Evolutionary conservation across 139 green algal species (phyloP).

Genomic region (Microglena sp.): DNA sequence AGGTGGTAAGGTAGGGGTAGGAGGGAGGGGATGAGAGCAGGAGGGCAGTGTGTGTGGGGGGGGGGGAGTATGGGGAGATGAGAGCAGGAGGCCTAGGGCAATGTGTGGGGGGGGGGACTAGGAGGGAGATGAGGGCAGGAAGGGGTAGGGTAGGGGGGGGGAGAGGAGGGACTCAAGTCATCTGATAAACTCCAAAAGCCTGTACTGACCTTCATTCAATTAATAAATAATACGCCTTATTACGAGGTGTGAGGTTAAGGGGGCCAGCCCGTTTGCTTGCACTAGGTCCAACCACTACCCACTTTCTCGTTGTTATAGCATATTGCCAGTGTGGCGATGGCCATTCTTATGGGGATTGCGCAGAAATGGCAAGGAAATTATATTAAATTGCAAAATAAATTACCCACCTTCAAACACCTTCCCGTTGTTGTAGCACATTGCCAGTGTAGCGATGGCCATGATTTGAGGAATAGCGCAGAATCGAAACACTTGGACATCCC

Average conservation of each 20-base stretch:
- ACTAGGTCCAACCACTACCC: too few species aligned
- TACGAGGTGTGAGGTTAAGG: too few species aligned
- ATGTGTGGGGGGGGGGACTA: not conserved
- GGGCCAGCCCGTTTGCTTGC: too few species aligned
- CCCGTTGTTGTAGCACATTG: constrained; percentile 90
- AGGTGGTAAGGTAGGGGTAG: too few species aligned
- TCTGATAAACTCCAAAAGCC: not conserved
- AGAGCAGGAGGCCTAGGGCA: not conserved
- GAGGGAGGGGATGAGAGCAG: too few species aligned
- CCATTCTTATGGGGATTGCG: constrained; percentile 95
- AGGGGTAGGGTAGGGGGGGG: too few species aligned
- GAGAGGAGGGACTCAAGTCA: not conserved
- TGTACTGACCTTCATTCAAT: too few species aligned
- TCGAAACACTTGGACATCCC: constrained; percentile 67
- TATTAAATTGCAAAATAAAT: too few species aligned
- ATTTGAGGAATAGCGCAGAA: constrained; percentile 97
- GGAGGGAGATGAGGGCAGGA: not conserved
- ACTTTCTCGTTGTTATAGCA: constrained; percentile 93
- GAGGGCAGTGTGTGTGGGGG: not conserved
- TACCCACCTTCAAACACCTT: constrained; percentile 72
- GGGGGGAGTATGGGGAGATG: not conserved
- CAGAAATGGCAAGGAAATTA: constrained; percentile 90
- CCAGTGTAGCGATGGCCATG: constrained; percentile 89
- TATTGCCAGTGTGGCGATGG: constrained; percentile 74
- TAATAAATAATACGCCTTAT: too few species aligned